These are phyloP conservation scores for Rubia yunnanensis DNA, from an alignment of 257 asterid species.

Conservation along the genomic window DNA sequence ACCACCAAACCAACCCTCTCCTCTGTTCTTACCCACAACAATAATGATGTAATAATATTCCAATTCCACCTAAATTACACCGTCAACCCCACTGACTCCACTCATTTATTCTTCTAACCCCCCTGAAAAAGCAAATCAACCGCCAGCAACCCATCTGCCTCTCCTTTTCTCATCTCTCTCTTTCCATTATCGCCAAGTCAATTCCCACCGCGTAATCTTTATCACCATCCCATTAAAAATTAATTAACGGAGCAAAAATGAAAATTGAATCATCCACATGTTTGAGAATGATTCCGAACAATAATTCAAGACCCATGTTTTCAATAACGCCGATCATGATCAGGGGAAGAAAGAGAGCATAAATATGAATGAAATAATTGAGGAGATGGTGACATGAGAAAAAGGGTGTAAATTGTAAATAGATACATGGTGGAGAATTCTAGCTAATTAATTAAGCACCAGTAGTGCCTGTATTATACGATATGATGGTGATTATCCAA, in stretches of 20 bases:
- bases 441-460: not conserved
- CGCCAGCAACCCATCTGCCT: not conserved
- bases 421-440: not conserved
- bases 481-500: not conserved
- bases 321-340: not conserved
- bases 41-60: too few species aligned
- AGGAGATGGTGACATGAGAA: not conserved
- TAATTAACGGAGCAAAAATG: not conserved
- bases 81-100: not conserved
- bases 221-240: not conserved
- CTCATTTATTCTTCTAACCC: not conserved
- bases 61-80: not conserved
- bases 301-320: not conserved
- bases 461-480: not conserved
- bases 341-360: not conserved
- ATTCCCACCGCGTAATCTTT: not conserved
- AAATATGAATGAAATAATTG: constrained; percentile 14
- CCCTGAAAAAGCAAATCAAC: constrained; percentile 1
- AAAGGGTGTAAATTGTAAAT: not conserved
- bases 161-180: not conserved
- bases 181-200: not conserved
- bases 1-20: constrained; percentile 19
- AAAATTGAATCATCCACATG: not conserved
- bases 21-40: not conserved
- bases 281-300: too few species aligned